Conservation (phyloP, 768 basidiomycete species). For the Gautieria morchelliformis region DNA sequence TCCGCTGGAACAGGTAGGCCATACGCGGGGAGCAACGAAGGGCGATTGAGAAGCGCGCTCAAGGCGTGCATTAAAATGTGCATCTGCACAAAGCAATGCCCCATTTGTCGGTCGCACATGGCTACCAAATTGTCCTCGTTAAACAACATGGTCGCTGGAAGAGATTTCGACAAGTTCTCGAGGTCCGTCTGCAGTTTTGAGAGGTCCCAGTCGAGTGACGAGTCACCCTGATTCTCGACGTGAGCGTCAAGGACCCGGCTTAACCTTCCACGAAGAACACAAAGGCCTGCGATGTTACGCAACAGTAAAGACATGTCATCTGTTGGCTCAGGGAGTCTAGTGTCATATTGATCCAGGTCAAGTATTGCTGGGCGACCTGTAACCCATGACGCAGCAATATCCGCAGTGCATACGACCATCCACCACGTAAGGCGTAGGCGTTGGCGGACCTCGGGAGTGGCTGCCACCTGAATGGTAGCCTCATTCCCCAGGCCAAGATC, state of each 20-base stretch:
- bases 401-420: conserved; percentile 5
- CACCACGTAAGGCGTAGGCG: conserved; percentile 8
- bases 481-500: conserved; percentile 9
- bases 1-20: not conserved
- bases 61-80: conserved; percentile 7
- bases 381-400: conserved; percentile 1
- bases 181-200: not conserved
- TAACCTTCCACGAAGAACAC: not conserved
- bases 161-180: not conserved
- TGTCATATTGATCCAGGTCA: conserved; percentile 2
- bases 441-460: not conserved
- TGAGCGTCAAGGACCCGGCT: not conserved
- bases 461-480: conserved; percentile 6
- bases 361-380: not conserved
- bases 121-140: not conserved
- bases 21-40: not conserved
- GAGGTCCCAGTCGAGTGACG: not conserved
- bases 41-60: conserved; percentile 1
- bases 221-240: not conserved
- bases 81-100: conserved; percentile 1
- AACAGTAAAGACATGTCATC: conserved; percentile 4
- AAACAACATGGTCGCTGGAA: not conserved
- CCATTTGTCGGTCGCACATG: not conserved
- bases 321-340: not conserved
- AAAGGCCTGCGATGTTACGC: not conserved